phyloP scores from a whole-genome alignment of 139 green algal species.

The Astrephomene gubernaculifera region DNA sequence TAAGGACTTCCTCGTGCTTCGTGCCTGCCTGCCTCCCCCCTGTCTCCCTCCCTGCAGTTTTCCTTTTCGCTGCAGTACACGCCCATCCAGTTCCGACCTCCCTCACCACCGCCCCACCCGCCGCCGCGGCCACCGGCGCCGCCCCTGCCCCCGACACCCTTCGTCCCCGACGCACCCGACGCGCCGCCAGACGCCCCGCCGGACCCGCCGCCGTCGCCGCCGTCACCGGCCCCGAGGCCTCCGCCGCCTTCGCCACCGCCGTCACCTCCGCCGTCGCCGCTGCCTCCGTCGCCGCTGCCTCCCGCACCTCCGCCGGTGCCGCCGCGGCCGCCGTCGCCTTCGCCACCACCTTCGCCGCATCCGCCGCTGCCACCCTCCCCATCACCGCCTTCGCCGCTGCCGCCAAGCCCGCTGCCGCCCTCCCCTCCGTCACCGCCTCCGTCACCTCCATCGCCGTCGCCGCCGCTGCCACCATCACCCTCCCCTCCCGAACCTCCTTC shows the following conservation, averaged over 20 bases:
- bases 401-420: no score
- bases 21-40: background rate
- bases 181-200: background rate
- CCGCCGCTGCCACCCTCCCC: background rate
- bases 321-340: background rate
- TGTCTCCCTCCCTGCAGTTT: background rate
- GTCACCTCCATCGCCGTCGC: background rate
- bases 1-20: background rate
- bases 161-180: background rate
- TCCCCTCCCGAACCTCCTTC: background rate
- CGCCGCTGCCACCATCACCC: background rate
- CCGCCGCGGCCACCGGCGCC: background rate
- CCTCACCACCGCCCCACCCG: background rate
- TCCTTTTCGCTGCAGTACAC: background rate
- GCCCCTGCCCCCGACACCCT: background rate
- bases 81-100: conserved; percentile 11
- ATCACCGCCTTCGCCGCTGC: background rate
- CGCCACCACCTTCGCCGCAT: background rate
- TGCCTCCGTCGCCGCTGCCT: background rate
- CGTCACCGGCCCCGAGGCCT: background rate
- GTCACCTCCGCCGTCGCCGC: background rate
- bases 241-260: background rate
- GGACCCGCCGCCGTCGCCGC: background rate
- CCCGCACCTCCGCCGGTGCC: background rate
- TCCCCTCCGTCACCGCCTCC: background rate